phyloP scores from a whole-genome alignment of 495 filamentous ascomycete genomes.

The Pyronema omphalodes region DNA sequence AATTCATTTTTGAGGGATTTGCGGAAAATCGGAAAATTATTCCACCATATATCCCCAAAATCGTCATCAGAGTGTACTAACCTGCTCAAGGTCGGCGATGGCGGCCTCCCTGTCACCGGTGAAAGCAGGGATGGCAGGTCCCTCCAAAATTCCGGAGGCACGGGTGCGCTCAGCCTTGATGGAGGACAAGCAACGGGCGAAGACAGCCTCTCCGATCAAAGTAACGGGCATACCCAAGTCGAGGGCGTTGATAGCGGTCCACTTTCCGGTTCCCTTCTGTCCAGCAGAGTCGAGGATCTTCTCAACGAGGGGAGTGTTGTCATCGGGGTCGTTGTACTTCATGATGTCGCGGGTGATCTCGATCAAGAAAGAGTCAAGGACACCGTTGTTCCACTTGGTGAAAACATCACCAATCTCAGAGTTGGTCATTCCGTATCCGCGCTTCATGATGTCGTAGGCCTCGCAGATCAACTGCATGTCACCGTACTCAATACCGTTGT shows the following conservation, averaged over 20 bases:
- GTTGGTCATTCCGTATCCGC: conserved; percentile 61
- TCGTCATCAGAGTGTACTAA: conserved; percentile 5
- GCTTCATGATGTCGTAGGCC: conserved; percentile 99
- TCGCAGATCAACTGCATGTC: conserved; percentile 99
- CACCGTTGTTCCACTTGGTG: conserved; percentile 92
- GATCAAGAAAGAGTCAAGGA: conserved; percentile 97
- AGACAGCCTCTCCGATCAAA: conserved; percentile 90
- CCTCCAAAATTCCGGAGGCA: conserved; percentile 56
- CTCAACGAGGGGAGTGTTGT: conserved; percentile 76
- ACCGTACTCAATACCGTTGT: conserved; percentile 99
- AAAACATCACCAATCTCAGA: conserved; percentile 94
- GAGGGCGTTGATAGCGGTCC: conserved; percentile 97
- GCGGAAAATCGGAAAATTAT: not conserved
- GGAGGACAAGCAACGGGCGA: conserved; percentile 80
- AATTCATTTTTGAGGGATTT: conserved; percentile 2
- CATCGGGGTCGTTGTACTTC: conserved; percentile 82
- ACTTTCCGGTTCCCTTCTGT: conserved; percentile 99
- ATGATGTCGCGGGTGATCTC: conserved; percentile 97
- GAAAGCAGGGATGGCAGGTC: conserved; percentile 61
- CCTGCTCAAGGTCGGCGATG: conserved; percentile 88
- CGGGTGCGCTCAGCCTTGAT: conserved; percentile 84
- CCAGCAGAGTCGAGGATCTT: conserved; percentile 98
- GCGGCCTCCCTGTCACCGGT: conserved; percentile 79
- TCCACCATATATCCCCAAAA: not conserved
- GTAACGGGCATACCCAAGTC: conserved; percentile 98